Evolutionary conservation across 2,329 filamentous ascomycete genomes (phyloP).

Genomic region (Alternaria dauci): DNA sequence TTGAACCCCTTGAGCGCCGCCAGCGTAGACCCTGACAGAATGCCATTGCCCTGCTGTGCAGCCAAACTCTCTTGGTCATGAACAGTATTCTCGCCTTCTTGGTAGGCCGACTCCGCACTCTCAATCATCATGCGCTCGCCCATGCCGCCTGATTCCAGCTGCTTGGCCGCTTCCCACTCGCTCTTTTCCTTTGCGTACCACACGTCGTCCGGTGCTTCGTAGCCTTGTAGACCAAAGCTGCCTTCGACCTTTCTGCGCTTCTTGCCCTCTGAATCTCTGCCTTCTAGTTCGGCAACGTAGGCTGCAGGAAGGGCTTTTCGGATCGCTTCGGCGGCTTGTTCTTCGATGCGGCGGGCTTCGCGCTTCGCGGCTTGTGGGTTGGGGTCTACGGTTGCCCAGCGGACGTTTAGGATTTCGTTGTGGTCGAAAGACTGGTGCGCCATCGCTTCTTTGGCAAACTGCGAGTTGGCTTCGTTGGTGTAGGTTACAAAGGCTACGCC

Average conservation of each 20-base stretch:
- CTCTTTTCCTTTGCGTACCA: constrained; percentile 85
- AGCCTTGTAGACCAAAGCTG: constrained; percentile 86
- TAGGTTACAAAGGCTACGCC: constrained; percentile 98
- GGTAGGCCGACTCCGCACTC: constrained; percentile 49
- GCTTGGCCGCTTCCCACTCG: constrained; percentile 70
- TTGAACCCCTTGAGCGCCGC: constrained; percentile 72
- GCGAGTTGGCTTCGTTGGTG: constrained; percentile 71
- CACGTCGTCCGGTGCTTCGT: constrained; percentile 92
- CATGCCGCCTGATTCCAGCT: constrained; percentile 65
- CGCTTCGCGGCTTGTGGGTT: constrained; percentile 95
- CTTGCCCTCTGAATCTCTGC: constrained; percentile 82
- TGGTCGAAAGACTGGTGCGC: constrained; percentile 92
- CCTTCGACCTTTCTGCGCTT: constrained; percentile 89
- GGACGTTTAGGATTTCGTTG: constrained; percentile 90
- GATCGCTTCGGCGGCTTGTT: constrained; percentile 95
- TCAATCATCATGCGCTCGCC: constrained; percentile 61
- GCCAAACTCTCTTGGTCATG: constrained; percentile 26
- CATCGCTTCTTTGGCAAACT: constrained; percentile 79
- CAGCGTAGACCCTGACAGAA: constrained; percentile 83
- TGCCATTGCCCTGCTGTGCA: constrained; percentile 60
- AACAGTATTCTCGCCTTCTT: constrained; percentile 12
- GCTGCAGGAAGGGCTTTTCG: constrained; percentile 85
- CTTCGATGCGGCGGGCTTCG: constrained; percentile 87
- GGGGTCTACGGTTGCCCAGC: constrained; percentile 96
- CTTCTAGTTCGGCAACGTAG: constrained; percentile 93